phyloP scores from a whole-genome alignment of 306 rosid genomes.

The Comarum palustre region DNA sequence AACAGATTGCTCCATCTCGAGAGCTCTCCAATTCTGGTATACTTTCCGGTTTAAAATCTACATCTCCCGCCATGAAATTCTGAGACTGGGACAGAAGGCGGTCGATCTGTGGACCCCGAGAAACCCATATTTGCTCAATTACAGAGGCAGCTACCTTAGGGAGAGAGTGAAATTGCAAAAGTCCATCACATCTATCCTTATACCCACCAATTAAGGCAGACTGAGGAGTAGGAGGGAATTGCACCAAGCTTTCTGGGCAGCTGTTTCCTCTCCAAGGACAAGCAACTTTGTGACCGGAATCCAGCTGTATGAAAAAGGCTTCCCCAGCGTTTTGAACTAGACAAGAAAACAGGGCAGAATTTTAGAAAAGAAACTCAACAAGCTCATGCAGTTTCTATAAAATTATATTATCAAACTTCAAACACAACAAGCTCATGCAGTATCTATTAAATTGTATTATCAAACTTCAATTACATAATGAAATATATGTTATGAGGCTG shows the following conservation, averaged over 20 bases:
- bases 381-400: conserved; percentile 12
- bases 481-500: conserved; percentile 6
- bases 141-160: conserved; percentile 80
- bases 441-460: conserved; percentile 8
- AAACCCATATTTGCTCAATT: conserved; percentile 69
- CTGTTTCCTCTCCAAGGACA: conserved; percentile 97
- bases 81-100: conserved; percentile 60
- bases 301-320: conserved; percentile 84
- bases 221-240: conserved; percentile 89
- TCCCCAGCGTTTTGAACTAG: conserved; percentile 73
- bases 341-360: conserved; percentile 24
- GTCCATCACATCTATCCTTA: conserved; percentile 98
- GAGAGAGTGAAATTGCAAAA: conserved; percentile 70
- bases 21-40: conserved; percentile 67
- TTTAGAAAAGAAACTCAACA: conserved; percentile 26
- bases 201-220: conserved; percentile 88
- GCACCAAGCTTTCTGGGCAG: conserved; percentile 98
- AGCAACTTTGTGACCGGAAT: conserved; percentile 65
- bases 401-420: neutral
- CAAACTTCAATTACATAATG: conserved; percentile 9
- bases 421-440: conserved; percentile 25
- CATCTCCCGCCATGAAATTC: conserved; percentile 56
- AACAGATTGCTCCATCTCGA: conserved; percentile 62
- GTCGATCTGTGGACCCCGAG: conserved; percentile 72
- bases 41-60: conserved; percentile 58